These are phyloP conservation scores for Colletotrichum eremochloae DNA, from an alignment of 2,329 filamentous ascomycete species.

Conservation along the genomic window DNA sequence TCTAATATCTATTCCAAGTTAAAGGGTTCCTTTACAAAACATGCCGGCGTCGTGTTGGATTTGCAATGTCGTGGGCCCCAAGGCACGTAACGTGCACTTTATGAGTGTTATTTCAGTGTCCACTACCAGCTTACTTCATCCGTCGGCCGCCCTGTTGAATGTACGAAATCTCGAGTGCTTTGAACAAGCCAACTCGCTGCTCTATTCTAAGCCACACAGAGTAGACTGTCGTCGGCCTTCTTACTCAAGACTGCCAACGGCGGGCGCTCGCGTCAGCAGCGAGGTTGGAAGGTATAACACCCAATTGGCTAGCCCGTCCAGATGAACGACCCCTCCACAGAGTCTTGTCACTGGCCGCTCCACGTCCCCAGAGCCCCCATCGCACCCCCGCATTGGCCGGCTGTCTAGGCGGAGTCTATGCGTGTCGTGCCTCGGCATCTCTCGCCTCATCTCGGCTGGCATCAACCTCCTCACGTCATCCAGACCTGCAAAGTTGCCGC, in stretches of 20 bases:
- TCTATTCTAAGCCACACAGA: not conserved
- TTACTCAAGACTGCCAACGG: not conserved
- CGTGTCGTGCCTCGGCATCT: conserved; percentile 36
- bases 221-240: no score
- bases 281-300: conserved; percentile 36
- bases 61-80: not conserved
- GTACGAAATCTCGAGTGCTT: no score
- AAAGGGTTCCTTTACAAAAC: not conserved
- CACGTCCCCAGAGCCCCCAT: not conserved
- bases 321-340: not conserved
- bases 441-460: not conserved
- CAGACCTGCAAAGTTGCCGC: not conserved
- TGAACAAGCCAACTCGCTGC: not conserved
- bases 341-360: not conserved
- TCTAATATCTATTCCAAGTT: no score
- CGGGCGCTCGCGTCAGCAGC: not conserved
- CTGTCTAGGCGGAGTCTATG: not conserved
- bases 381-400: not conserved
- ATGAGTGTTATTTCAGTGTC: not conserved
- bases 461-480: conserved; percentile 15
- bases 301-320: conserved; percentile 26
- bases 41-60: not conserved
- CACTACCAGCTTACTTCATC: not conserved
- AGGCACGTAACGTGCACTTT: not conserved
- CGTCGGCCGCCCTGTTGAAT: not conserved